Base-by-base conservation (phyloP, 1,139 yeast genomes). In the Geotrichum phurueaensis region DNA sequence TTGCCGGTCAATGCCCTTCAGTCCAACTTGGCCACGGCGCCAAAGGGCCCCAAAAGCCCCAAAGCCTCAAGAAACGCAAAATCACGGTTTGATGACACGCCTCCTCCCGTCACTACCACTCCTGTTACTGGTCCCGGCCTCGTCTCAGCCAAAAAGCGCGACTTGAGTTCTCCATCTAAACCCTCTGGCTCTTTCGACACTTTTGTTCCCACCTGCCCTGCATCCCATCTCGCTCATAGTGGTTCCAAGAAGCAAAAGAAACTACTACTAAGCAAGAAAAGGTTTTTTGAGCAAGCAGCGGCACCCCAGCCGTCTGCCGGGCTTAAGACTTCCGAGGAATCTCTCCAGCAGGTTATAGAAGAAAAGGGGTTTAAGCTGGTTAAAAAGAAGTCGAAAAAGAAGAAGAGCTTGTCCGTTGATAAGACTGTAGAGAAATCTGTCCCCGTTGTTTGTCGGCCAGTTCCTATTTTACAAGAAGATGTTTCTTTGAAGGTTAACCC, bases 341-440 rank as follows among this genome's bases (percentile, higher is more conserved):
- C 22, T 13, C 20, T 13, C 20, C 33, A 22, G 51, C 27, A 13
- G 12, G 4, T 25, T 20, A n/a, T 47, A 2, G 60, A 57, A 15
- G 57, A 58, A 1, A 58, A 53, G 49, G 60, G 60, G 2, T 53
- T 58, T 31, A 58, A 53, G 39, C 47, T 47, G 20, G 54, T 49
- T 3, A 45, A 51, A 5, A 58, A 58, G 51, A 58, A 58, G 49
- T 25, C 54, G 2, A 58, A 53, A 48, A 49, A 50, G 7, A 53
- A 53, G 57, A 58, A 58, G 31, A 49, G 27, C 47, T 10, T n/a
- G 2, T 54, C 57, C 15, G 23, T 48, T 6, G 52, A 31, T 27
- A 47, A 18, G 27, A 45, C 18, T 10, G 6, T 43, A 39, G 23
- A 49, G 15, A 51, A 36, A n/a, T 20, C 39, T 5, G 43, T 50